Evolutionary conservation across 2,329 filamentous ascomycete species (phyloP).

Genomic region (Ophiostoma pallidulum): DNA sequence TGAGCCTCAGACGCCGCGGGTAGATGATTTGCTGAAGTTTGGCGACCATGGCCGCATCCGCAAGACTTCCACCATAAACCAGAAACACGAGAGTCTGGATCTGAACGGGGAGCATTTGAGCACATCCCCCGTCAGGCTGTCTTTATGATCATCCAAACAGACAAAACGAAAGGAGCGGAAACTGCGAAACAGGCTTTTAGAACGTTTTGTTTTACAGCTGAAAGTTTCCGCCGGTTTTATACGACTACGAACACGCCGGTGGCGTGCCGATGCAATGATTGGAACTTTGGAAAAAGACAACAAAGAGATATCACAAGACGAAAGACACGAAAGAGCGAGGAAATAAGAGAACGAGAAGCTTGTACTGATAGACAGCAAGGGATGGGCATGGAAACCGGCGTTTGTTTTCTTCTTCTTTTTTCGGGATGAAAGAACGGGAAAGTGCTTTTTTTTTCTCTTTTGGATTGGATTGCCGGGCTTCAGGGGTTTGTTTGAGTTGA

Average conservation of each 20-base stretch:
- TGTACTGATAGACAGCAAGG: conserved; percentile 6
- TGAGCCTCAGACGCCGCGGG: conserved; percentile 16
- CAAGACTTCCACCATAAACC: not conserved
- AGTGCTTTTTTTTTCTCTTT: not conserved
- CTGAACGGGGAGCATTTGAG: conserved; percentile 7
- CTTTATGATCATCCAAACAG: too few species aligned
- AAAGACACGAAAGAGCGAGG: not conserved
- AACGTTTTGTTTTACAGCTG: too few species aligned
- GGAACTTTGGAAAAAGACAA: not conserved
- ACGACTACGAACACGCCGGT: too few species aligned
- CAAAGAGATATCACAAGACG: not conserved
- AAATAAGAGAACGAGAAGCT: not conserved
- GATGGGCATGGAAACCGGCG: conserved; percentile 2
- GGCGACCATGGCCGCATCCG: not conserved
- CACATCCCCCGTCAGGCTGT: conserved; percentile 9
- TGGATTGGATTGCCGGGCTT: not conserved
- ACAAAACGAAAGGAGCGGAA: too few species aligned
- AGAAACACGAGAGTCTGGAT: not conserved
- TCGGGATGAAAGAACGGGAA: not conserved
- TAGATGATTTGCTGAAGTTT: conserved; percentile 8
- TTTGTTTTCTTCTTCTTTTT: not conserved
- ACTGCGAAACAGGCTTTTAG: too few species aligned
- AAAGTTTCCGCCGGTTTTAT: too few species aligned
- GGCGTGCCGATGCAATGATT: conserved; percentile 8
- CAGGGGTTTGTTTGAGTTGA: not conserved